phyloP scores from a whole-genome alignment of 2,329 filamentous ascomycete genomes.

The Pseudogymnoascus verrucosus region DNA sequence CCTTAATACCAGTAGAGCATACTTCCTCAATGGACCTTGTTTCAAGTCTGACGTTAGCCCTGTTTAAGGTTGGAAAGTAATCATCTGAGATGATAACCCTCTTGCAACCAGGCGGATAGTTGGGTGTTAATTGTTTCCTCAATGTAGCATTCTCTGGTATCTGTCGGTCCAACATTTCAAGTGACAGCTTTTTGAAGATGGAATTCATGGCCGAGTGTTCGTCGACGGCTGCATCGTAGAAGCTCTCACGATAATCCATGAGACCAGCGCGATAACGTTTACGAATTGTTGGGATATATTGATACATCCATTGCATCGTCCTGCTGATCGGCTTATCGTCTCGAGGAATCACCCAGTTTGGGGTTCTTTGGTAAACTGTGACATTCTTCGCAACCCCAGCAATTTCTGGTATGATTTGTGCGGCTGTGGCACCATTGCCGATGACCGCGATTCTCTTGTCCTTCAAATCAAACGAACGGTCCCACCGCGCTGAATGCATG shows the following conservation, averaged over 20 bases:
- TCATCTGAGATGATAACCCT: conserved; percentile 47
- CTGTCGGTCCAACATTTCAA: conserved; percentile 33
- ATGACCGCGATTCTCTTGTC: conserved; percentile 48
- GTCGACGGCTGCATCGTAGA: conserved; percentile 29
- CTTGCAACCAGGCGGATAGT: conserved; percentile 47
- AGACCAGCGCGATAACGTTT: conserved; percentile 41
- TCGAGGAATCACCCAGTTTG: conserved; percentile 52
- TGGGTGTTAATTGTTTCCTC: conserved; percentile 44
- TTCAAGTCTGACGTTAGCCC: conserved; percentile 43
- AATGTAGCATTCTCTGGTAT: conserved; percentile 40
- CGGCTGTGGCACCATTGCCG: conserved; percentile 49
- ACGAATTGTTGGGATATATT: conserved; percentile 41
- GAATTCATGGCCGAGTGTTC: conserved; percentile 22
- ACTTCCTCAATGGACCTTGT: conserved; percentile 40
- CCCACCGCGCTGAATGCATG: conserved; percentile 45
- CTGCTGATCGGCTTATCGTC: conserved; percentile 37
- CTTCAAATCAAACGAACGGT: conserved; percentile 41
- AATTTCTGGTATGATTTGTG: conserved; percentile 50
- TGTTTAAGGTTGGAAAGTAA: conserved; percentile 42
- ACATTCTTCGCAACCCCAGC: conserved; percentile 41
- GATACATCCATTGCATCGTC: conserved; percentile 14
- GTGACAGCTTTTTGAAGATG: conserved; percentile 27
- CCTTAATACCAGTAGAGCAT: conserved; percentile 38
- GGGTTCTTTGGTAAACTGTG: conserved; percentile 48
- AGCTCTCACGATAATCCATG: conserved; percentile 48